These are phyloP conservation scores for Aspergillus ruber DNA, from an alignment of 2,329 filamentous ascomycete genomes.

Conservation along the genomic window DNA sequence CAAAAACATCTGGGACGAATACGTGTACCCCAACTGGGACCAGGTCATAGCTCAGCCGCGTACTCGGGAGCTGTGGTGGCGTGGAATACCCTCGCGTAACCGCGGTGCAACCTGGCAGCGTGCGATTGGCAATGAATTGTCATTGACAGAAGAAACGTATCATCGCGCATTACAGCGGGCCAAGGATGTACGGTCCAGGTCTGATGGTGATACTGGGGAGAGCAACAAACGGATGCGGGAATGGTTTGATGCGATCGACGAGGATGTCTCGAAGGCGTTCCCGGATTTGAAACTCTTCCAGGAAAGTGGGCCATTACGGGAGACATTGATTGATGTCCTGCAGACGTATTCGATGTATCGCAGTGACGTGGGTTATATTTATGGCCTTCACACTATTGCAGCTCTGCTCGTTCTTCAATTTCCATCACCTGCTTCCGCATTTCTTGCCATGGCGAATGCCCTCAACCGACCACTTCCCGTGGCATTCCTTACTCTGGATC, in stretches of 20 bases:
- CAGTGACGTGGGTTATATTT: slow-evolving; percentile 55
- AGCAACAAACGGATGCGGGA: slow-evolving; percentile 40
- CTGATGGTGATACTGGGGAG: slow-evolving; percentile 38
- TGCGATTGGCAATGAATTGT: slow-evolving; percentile 57
- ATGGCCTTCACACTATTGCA: slow-evolving; percentile 54
- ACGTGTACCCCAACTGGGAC: slow-evolving; percentile 56
- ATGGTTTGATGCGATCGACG: slow-evolving; percentile 49
- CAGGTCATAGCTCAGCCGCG: slow-evolving; percentile 48
- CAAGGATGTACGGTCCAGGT: slow-evolving; percentile 40
- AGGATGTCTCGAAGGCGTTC: slow-evolving; percentile 50
- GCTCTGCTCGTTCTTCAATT: slow-evolving; percentile 55
- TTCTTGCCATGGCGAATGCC: slow-evolving; percentile 54
- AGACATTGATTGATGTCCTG: slow-evolving; percentile 52
- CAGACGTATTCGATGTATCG: slow-evolving; percentile 60
- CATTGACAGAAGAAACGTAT: slow-evolving; percentile 50
- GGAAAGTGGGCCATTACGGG: slow-evolving; percentile 47
- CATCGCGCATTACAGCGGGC: slow-evolving; percentile 52
- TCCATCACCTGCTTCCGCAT: slow-evolving; percentile 46
- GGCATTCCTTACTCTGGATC: slow-evolving; percentile 55
- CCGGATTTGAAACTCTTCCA: slow-evolving; percentile 55
- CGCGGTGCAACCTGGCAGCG: slow-evolving; percentile 54
- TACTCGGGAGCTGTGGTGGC: slow-evolving; percentile 59
- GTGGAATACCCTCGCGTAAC: slow-evolving; percentile 51
- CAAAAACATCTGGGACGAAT: slow-evolving; percentile 56
- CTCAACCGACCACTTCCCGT: slow-evolving; percentile 56